These are phyloP conservation scores for Sordariomycetes sp. DNA, from an alignment of 2,329 filamentous ascomycete species.

Conservation along the genomic window DNA sequence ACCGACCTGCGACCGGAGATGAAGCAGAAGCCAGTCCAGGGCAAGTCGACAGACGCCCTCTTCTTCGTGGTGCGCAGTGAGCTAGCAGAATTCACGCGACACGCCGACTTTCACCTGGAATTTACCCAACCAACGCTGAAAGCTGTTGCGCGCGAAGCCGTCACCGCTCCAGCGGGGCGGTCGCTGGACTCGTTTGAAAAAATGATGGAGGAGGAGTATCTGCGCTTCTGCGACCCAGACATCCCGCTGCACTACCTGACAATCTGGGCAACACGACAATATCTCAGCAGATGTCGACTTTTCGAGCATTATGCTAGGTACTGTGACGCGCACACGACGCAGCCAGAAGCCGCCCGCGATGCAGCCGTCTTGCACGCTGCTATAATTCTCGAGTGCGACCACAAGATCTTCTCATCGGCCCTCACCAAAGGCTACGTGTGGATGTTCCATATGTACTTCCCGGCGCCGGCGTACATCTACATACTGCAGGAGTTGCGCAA, in stretches of 20 bases:
- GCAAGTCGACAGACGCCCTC: constrained; percentile 41
- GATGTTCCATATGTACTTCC: constrained; percentile 26
- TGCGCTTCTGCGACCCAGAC: constrained; percentile 26
- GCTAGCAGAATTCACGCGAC: constrained; percentile 26
- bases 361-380: constrained; percentile 19
- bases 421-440: constrained; percentile 24
- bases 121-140: constrained; percentile 22
- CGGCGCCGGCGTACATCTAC: constrained; percentile 29
- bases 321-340: constrained; percentile 6
- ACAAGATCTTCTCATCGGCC: constrained; percentile 17
- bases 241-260: constrained; percentile 31
- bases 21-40: constrained; percentile 28
- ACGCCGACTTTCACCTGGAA: constrained; percentile 21
- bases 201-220: constrained; percentile 34
- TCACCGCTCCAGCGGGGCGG: constrained; percentile 10
- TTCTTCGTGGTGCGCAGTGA: constrained; percentile 30
- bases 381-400: constrained; percentile 25
- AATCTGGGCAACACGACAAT: constrained; percentile 24
- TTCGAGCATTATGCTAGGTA: constrained; percentile 33
- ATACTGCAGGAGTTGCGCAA: constrained; percentile 22
- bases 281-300: constrained; percentile 39
- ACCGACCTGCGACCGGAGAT: constrained; percentile 40
- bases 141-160: constrained; percentile 10
- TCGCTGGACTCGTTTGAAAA: constrained; percentile 24
- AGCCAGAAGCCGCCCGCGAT: constrained; percentile 11